A percentile compares a stretch with the other conserved stretches of the same genome.
Conservation (phyloP, 1,284 basidiomycete genomes). For the Irpex sp. region DNA sequence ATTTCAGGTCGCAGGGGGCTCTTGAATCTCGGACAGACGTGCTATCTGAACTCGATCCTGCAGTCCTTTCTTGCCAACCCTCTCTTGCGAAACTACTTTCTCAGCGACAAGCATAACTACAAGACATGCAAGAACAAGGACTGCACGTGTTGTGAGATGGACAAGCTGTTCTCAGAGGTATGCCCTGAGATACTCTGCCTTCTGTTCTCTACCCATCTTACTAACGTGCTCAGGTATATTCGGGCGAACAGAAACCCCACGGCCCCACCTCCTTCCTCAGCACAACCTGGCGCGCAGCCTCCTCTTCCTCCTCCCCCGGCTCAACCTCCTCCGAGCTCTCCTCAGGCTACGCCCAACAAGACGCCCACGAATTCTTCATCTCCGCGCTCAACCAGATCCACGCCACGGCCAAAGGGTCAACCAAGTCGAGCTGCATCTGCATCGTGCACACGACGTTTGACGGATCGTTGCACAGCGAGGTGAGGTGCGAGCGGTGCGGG, state of each 20-base stretch:
- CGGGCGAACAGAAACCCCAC: conserved; percentile 62
- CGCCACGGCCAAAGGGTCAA: conserved; percentile 65
- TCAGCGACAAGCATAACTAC: conserved; percentile 80
- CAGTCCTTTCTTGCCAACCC: conserved; percentile 95
- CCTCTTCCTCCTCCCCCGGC: conserved; percentile 83
- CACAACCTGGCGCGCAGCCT: conserved; percentile 81
- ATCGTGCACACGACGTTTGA: conserved; percentile 90
- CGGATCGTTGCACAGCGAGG: conserved; percentile 84
- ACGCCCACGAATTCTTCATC: conserved; percentile 90
- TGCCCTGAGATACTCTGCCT: neutral
- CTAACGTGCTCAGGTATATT: conserved; percentile 53
- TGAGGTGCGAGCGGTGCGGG: conserved; percentile 78
- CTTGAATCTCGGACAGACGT: conserved; percentile 91
- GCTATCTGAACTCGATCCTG: conserved; percentile 90
- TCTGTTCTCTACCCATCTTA: neutral
- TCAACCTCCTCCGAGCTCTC: conserved; percentile 71
- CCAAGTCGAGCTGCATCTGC: conserved; percentile 79
- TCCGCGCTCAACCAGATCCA: conserved; percentile 82
- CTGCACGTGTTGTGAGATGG: conserved; percentile 95
- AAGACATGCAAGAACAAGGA: conserved; percentile 64
- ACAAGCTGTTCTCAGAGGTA: conserved; percentile 85
- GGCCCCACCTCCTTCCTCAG: conserved; percentile 84
- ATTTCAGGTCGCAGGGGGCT: conserved; percentile 73
- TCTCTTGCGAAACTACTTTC: conserved; percentile 84
- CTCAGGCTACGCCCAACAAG: conserved; percentile 87